phyloP scores from a whole-genome alignment of 352 stramenopile species.

The Phytophthora niederhauseri region DNA sequence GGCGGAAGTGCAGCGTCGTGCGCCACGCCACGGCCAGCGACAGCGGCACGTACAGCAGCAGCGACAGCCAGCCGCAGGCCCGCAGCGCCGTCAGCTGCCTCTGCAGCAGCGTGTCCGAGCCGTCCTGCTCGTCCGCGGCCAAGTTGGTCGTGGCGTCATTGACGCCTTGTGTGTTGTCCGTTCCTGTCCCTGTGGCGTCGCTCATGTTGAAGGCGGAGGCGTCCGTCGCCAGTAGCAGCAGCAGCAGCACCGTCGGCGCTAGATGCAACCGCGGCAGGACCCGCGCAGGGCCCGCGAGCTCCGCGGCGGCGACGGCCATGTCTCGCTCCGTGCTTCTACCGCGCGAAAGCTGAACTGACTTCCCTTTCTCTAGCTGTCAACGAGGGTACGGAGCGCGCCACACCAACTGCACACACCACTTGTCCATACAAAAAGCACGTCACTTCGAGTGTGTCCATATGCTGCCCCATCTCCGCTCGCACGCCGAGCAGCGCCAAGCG shows the following conservation, averaged over 20 bases:
- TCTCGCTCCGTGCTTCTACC: constrained; percentile 17
- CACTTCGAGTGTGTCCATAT: constrained; percentile 6
- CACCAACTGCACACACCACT: constrained; percentile 26
- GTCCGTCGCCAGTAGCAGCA: constrained; percentile 14
- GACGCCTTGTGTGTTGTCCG: neutral
- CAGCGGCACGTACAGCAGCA: constrained; percentile 70
- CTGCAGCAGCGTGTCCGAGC: constrained; percentile 21
- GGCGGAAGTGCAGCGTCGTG: constrained; percentile 61
- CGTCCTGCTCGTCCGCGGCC: constrained; percentile 13
- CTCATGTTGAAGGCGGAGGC: constrained; percentile 16
- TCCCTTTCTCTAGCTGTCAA: constrained; percentile 20
- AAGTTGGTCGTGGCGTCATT: constrained; percentile 15
- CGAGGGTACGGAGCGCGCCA: constrained; percentile 22
- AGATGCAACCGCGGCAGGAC: constrained; percentile 6
- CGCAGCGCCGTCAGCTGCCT: constrained; percentile 52
- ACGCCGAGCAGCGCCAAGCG: too few species aligned
- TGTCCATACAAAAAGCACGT: constrained; percentile 17
- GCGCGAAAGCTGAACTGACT: constrained; percentile 29
- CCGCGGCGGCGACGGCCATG: constrained; percentile 19
- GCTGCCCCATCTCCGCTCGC: constrained; percentile 9
- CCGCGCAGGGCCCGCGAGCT: neutral
- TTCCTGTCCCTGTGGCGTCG: constrained; percentile 6
- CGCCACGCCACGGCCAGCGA: constrained; percentile 67
- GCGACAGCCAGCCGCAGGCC: constrained; percentile 62
- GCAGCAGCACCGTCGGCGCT: constrained; percentile 3